Evolutionary conservation across 805 yeast species (phyloP).

Genomic region (Candida mattraensis): DNA sequence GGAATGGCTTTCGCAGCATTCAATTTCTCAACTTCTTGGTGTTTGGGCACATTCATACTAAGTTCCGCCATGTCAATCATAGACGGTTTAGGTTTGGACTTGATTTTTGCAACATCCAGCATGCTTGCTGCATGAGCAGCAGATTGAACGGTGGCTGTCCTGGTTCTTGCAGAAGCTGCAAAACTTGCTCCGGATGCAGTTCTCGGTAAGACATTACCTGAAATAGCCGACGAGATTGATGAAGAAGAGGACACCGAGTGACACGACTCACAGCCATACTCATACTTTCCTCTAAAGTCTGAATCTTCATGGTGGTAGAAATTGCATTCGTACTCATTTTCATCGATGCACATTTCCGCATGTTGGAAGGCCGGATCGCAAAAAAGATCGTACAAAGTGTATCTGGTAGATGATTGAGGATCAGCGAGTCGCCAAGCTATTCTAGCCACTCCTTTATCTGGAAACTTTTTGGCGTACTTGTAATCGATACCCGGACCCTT

Average conservation of each 20-base stretch:
- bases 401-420: conserved; percentile 56
- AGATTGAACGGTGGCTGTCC: conserved; percentile 14
- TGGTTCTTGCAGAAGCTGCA: conserved; percentile 18
- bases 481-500: conserved; percentile 74
- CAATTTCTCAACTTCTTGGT: conserved; percentile 3
- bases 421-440: conserved; percentile 80
- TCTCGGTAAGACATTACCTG: conserved; percentile 3
- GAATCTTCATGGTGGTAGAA: conserved; percentile 24
- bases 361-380: conserved; percentile 65
- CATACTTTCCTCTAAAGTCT: conserved; percentile 19
- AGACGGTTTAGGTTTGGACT: conserved; percentile 10
- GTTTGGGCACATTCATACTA: conserved; percentile 7
- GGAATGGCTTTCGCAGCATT: conserved; percentile 1
- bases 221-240: conserved; percentile 7
- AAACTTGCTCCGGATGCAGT: conserved; percentile 11
- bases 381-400: conserved; percentile 56
- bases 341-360: conserved; percentile 65
- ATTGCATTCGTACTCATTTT: conserved; percentile 34
- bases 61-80: conserved; percentile 14
- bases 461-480: conserved; percentile 65
- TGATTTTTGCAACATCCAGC: conserved; percentile 17
- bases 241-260: conserved; percentile 14
- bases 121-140: conserved; percentile 10
- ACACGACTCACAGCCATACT: conserved; percentile 19
- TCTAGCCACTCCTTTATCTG: conserved; percentile 60